A percentile compares a stretch with the other conserved stretches of the same genome.
Evolutionary conservation across 116 monocot species (phyloP).

Genomic region (Phalaenopsis hybrid): DNA sequence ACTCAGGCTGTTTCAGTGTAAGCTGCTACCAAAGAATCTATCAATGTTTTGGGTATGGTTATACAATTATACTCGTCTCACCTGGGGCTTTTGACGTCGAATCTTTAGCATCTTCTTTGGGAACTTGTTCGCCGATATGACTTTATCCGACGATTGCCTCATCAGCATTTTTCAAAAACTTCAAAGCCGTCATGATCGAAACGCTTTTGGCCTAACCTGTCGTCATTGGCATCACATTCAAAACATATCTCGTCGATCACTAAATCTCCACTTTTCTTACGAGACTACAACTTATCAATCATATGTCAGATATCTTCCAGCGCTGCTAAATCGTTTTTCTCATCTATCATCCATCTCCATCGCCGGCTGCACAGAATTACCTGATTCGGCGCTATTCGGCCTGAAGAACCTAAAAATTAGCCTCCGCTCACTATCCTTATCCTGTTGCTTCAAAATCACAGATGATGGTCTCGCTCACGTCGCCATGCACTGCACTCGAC

Average conservation of each 20-base stretch:
- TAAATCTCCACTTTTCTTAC: conserved; percentile 48
- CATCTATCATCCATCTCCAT: conserved; percentile 47
- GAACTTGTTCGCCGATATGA: not conserved
- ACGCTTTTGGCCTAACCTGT: conserved; percentile 81
- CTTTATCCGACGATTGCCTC: conserved; percentile 55
- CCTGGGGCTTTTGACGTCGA: too few relatives aligned
- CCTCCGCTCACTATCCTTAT: conserved; percentile 51
- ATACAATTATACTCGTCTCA: too few relatives aligned
- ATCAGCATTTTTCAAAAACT: conserved; percentile 45
- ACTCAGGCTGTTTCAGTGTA: too few relatives aligned
- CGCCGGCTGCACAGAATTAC: conserved; percentile 51
- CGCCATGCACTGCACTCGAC: conserved; percentile 34
- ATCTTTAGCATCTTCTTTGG: too few relatives aligned
- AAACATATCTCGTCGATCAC: conserved; percentile 44
- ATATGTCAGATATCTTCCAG: conserved; percentile 39
- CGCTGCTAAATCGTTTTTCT: conserved; percentile 51
- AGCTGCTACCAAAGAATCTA: too few relatives aligned
- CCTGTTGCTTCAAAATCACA: conserved; percentile 63
- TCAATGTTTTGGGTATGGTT: too few relatives aligned
- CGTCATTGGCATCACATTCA: conserved; percentile 58
- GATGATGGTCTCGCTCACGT: conserved; percentile 43
- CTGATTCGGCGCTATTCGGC: conserved; percentile 41
- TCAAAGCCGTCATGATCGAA: conserved; percentile 30
- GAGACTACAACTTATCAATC: conserved; percentile 22
- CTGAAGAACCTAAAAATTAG: conserved; percentile 31